A percentile compares a stretch with the other conserved stretches of the same genome.
Conservation (phyloP, 2,329 filamentous ascomycete genomes). For the Penicillium brasilianum region DNA sequence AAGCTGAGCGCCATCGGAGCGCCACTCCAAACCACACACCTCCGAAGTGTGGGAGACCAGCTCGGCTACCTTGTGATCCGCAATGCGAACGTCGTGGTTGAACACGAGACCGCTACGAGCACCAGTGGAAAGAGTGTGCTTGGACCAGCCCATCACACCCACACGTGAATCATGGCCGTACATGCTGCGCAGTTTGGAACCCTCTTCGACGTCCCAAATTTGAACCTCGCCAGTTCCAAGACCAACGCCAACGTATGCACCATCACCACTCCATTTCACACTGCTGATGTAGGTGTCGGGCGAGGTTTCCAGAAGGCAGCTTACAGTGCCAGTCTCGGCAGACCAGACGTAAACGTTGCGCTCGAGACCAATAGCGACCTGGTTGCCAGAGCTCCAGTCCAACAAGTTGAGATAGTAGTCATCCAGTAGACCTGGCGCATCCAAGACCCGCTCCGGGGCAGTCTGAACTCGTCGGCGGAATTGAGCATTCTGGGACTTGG, state of each 20-base stretch:
- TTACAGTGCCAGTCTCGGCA: slow-evolving; percentile 87
- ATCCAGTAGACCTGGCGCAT: slow-evolving; percentile 93
- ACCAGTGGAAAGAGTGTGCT: slow-evolving; percentile 94
- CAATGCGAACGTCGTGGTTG: slow-evolving; percentile 98
- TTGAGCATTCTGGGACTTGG: slow-evolving; percentile 75
- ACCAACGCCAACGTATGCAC: slow-evolving; percentile 93
- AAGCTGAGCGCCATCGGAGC: slow-evolving; percentile 92
- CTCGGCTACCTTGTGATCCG: slow-evolving; percentile 97
- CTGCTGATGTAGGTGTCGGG: slow-evolving; percentile 96
- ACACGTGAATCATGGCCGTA: slow-evolving; percentile 95
- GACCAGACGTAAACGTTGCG: slow-evolving; percentile 99
- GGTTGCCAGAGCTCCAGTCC: slow-evolving; percentile 97
- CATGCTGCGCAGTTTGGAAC: slow-evolving; percentile 97
- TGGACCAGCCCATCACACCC: slow-evolving; percentile 98
- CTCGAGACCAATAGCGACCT: slow-evolving; percentile 96
- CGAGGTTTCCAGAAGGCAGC: slow-evolving; percentile 83
- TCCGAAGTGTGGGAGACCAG: slow-evolving; percentile 96
- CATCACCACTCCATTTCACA: slow-evolving; percentile 98
- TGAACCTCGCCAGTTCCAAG: slow-evolving; percentile 95
- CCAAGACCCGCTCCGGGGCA: slow-evolving; percentile 91
- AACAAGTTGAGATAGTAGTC: slow-evolving; percentile 99
- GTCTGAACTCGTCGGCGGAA: slow-evolving; percentile 91
- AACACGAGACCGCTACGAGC: slow-evolving; percentile 92
- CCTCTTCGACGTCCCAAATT: slow-evolving; percentile 98
- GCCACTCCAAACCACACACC: slow-evolving; percentile 97